Evolutionary conservation across 2,329 filamentous ascomycete genomes (phyloP), one percentile per base, ranked within the genome.

Genomic region (Aspergillus vadensis): DNA sequence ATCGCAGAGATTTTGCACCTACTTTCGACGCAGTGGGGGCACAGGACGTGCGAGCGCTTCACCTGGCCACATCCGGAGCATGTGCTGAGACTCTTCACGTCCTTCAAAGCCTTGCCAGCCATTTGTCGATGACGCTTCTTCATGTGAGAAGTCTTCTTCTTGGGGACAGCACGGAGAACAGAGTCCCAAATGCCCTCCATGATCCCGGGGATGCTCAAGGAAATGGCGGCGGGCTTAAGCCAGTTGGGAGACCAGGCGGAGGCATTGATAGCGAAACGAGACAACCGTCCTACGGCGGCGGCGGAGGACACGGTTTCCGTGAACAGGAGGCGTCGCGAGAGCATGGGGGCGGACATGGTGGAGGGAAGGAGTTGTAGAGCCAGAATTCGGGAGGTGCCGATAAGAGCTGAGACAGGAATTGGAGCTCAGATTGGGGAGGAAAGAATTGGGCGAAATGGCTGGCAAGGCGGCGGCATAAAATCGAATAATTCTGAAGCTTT

Each of bases 131-230:
- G 89, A 69, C 95, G 86, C 84, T 92, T 97, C 82, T 95, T 97
- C 82, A 91, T 91, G 77, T 99, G 92, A 44, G 94, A 97, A 36
- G 92, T 96, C 86, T 98, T 99, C 82, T 97, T 98, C 85, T 99
- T 99, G 5, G 95, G 95, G 15, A 98, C 95, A 1, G 95, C 95
- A 67, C 88, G 88, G 67, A 99, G 83, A 49, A 99, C 86, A 5
- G 91, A 92, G 68, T 97, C 94, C 94, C 94, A 98, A 70, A 99
- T 88, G 64, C 90, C 91, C 58, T 86, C 88, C 21, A 97, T 79
- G n/a, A 92, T 73, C 5, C 85, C 84, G 5, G 90, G 88, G 55
- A 93, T 81, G 53, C 81, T 86, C 67, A 87, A 76, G 23, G 79
- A 83, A 65, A 91, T 81, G 41, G 81, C 78, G 12, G 84, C 80